phyloP scores from a whole-genome alignment of 129 eudicot genomes.

The Kitagawia praeruptora region DNA sequence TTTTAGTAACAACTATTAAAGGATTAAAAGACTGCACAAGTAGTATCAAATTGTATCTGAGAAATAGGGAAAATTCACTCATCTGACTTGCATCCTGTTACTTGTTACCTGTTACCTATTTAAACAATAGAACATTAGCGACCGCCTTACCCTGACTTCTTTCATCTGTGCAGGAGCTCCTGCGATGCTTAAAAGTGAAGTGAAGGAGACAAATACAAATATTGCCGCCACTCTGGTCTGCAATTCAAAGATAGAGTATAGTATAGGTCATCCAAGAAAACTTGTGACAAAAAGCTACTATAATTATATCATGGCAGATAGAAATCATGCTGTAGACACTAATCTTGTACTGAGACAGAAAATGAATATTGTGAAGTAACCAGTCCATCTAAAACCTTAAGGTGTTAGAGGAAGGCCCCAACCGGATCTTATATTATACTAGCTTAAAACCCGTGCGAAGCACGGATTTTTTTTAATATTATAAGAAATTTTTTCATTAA shows the following conservation, averaged over 20 bases:
- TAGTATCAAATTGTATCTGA: background rate
- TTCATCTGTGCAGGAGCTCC: slow-evolving; percentile 70
- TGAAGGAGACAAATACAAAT: slow-evolving; percentile 71
- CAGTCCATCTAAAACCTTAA: too few species aligned
- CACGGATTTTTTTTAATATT: too few species aligned
- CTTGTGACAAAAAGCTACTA: background rate
- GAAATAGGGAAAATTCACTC: background rate
- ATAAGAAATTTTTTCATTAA: too few species aligned
- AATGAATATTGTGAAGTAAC: too few species aligned
- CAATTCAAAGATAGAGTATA: slow-evolving; percentile 13
- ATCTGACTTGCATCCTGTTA: too few species aligned
- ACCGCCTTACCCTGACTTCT: slow-evolving; percentile 71
- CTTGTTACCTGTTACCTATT: background rate
- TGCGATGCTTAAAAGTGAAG: slow-evolving; percentile 69
- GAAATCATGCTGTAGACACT: background rate
- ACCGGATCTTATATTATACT: too few species aligned
- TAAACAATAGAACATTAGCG: background rate
- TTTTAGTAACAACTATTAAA: background rate
- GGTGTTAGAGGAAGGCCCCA: too few species aligned
- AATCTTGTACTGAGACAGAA: background rate
- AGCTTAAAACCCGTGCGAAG: too few species aligned
- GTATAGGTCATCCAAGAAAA: background rate
- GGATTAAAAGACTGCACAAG: background rate
- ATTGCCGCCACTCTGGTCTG: slow-evolving; percentile 88
- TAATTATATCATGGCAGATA: background rate